Evolutionary conservation across 148 eudicot species (phyloP).

Genomic region (Persicaria maculosa): DNA sequence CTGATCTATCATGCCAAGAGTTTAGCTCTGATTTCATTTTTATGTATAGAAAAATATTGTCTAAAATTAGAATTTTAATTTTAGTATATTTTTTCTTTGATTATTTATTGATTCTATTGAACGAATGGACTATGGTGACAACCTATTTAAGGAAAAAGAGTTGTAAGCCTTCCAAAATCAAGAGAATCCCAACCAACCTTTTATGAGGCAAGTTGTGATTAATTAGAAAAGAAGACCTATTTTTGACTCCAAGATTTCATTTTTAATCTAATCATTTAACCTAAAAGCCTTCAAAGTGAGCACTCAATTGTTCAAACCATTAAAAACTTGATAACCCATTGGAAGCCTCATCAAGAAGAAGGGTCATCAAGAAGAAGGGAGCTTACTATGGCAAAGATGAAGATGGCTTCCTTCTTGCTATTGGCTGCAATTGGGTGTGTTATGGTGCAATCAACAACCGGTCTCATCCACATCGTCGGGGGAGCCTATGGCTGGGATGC

Average conservation of each 20-base stretch:
- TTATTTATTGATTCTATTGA: neutral
- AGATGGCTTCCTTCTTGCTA: neutral
- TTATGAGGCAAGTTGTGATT: neutral
- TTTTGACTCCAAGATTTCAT: neutral
- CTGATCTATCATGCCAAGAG: no score
- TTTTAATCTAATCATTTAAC: neutral
- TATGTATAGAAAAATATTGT: neutral
- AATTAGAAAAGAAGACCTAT: neutral
- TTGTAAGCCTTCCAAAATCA: neutral
- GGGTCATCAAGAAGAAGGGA: neutral
- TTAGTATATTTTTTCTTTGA: neutral
- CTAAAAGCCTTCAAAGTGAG: neutral
- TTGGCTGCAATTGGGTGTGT: slow-evolving; percentile 9
- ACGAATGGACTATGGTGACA: neutral
- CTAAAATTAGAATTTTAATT: neutral
- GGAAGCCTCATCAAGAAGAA: no score
- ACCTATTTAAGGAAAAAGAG: neutral
- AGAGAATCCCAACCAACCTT: neutral
- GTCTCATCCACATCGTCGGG: slow-evolving; percentile 46
- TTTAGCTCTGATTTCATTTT: no score
- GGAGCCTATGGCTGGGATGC: slow-evolving; percentile 39
- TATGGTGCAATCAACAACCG: slow-evolving; percentile 23
- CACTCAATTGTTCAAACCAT: neutral
- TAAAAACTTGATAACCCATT: neutral
- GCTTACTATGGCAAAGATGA: neutral